Evolutionary conservation across 2,329 filamentous ascomycete genomes (phyloP), one percentile per base, ranked within the genome.

Genomic region (Rhinocladiella mackenziei): DNA sequence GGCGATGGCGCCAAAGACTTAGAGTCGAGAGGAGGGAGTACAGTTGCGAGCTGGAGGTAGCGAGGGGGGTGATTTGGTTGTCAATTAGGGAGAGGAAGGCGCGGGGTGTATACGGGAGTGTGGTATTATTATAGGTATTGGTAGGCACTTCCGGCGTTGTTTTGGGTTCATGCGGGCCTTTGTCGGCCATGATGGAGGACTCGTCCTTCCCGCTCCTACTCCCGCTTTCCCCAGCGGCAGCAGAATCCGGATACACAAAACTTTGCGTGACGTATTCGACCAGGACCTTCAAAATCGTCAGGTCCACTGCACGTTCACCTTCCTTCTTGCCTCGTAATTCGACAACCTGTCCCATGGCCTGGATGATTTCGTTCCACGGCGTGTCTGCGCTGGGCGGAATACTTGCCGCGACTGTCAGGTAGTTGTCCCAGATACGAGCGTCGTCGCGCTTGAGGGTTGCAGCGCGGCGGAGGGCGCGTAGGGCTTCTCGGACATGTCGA

Each of bases 371-470:
- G 0, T 72, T 64, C 60, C 88, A 81, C 1, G 84, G 80, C 0
- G 67, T 71, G 2, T 47, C 44, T n/a, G 46, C 49, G 17, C 47
- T 50, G 0, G 91, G 89, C 1, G 74, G 75, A 19, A 92, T 77
- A 1, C 87, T 85, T 0, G 86, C 80, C 0, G 86, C 84, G 15
- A 97, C 82, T 0, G 89, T 92, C 45, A 98, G 78, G 11, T 97
- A 84, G 58, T 98, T 98, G 62, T 94, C 87, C 91, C 91, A 97
- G 63, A 98, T 96, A 56, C 87, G 82, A 76, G 84, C 86, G 67
- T 91, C 91, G 57, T 89, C 83, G 64, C 87, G 78, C 38, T 94
- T 88, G 17, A 95, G 77, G 3, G 78, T 76, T 0, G 89, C 88
- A 7, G 89, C 92, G 52, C 86, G 84, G 62, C 94, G 92, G 65